A percentile compares a stretch with the other conserved stretches of the same genome.
Conservation (phyloP, 441 rosid genomes). For the Populus hybrid region DNA sequence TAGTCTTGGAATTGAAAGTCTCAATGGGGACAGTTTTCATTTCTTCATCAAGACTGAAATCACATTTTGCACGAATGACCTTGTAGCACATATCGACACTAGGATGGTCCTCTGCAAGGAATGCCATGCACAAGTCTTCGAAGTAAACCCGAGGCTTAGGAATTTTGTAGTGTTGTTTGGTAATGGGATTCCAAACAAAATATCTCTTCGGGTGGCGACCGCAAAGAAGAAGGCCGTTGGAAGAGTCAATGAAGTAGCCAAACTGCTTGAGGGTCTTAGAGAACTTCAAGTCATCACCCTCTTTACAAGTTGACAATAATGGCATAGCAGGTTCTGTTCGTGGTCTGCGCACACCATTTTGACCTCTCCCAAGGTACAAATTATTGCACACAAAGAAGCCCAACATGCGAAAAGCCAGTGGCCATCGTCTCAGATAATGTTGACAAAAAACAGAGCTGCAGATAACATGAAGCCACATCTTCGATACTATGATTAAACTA, state of each 20-base stretch:
- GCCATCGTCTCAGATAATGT: constrained; percentile 42
- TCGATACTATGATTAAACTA: constrained; percentile 42
- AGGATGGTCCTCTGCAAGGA: constrained; percentile 43
- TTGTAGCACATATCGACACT: constrained; percentile 36
- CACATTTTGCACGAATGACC: constrained; percentile 55
- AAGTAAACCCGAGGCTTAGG: constrained; percentile 55
- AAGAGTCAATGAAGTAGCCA: constrained; percentile 62
- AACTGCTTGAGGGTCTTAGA: constrained; percentile 42
- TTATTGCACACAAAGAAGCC: constrained; percentile 50
- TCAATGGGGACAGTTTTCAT: constrained; percentile 39
- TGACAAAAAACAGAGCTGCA: constrained; percentile 43
- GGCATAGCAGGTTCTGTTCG: constrained; percentile 49
- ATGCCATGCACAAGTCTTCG: constrained; percentile 50
- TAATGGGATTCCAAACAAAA: constrained; percentile 47
- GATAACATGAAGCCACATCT: constrained; percentile 53
- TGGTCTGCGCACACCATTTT: constrained; percentile 37
- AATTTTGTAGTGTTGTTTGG: constrained; percentile 32
- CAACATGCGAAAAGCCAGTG: constrained; percentile 35
- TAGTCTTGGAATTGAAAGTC: constrained; percentile 45
- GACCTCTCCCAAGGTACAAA: constrained; percentile 42
- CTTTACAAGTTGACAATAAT: constrained; percentile 44
- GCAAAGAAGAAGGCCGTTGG: constrained; percentile 53
- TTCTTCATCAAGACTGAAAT: constrained; percentile 24
- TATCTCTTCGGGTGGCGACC: constrained; percentile 65
- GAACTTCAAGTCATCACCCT: constrained; percentile 49